Conservation (phyloP, 192 early-diverging fungal genomes). For the Backusella tarrabulga region DNA sequence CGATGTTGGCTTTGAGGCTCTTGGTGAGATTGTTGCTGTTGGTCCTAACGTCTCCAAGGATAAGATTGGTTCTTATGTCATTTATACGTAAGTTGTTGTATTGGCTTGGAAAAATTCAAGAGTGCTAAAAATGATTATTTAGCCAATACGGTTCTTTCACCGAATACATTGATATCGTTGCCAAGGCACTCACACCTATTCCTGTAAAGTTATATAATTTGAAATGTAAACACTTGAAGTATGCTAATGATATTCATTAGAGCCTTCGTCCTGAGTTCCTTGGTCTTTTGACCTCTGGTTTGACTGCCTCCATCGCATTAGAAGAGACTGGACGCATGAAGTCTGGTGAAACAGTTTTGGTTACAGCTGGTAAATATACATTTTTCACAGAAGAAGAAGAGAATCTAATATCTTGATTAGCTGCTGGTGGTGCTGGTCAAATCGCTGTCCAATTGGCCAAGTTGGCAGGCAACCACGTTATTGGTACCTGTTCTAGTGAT, state of each 20-base stretch:
- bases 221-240: neutral
- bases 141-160: constrained; percentile 52
- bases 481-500: constrained; percentile 56
- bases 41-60: constrained; percentile 31
- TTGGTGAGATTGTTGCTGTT: constrained; percentile 52
- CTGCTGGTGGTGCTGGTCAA: constrained; percentile 61
- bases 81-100: constrained; percentile 15
- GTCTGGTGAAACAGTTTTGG: constrained; percentile 50
- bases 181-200: constrained; percentile 32
- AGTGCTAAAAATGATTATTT: neutral
- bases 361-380: constrained; percentile 45
- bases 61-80: constrained; percentile 34
- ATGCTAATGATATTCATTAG: neutral
- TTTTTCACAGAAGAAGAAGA: neutral
- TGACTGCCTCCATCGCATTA: constrained; percentile 57
- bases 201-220: constrained; percentile 21
- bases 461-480: constrained; percentile 55
- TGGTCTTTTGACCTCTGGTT: constrained; percentile 46
- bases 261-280: constrained; percentile 32
- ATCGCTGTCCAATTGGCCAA: constrained; percentile 63
- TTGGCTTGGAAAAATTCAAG: too few relatives aligned
- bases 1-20: constrained; percentile 57
- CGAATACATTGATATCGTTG: constrained; percentile 43
- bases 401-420: constrained; percentile 12
- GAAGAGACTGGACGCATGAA: constrained; percentile 43